Percentiles rank a stretch among this genome's conserved stretches.
These are phyloP conservation scores for Xerocomus brunneocitrinus DNA, from an alignment of 768 basidiomycete species.

Conservation along the genomic window DNA sequence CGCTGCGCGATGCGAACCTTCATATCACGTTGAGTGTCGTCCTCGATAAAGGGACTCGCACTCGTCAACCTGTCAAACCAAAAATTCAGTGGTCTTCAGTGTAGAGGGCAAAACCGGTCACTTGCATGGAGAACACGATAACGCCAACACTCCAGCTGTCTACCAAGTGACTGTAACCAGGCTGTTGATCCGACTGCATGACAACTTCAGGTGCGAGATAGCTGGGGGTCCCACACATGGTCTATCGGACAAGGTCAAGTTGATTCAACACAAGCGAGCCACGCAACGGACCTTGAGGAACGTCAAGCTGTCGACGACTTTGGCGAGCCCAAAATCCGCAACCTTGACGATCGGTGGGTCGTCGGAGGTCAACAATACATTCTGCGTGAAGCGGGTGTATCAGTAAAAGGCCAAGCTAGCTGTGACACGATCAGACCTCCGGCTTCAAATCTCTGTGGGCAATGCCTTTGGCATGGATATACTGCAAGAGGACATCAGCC, in stretches of 20 bases:
- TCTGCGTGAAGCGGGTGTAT: constrained; percentile 38
- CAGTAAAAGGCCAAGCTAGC: constrained; percentile 1
- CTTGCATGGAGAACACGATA: constrained; percentile 88
- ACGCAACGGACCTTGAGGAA: constrained; percentile 58
- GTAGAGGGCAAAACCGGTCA: neutral
- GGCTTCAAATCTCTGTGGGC: constrained; percentile 95
- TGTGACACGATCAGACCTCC: constrained; percentile 41
- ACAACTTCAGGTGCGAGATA: constrained; percentile 95
- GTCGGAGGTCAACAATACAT: constrained; percentile 75
- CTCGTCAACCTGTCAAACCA: constrained; percentile 62
- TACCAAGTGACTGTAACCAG: constrained; percentile 82
- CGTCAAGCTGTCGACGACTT: constrained; percentile 76
- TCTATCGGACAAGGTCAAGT: constrained; percentile 38
- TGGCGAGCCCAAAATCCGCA: constrained; percentile 95
- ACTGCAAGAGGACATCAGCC: constrained; percentile 31
- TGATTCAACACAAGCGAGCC: neutral
- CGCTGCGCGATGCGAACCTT: constrained; percentile 57
- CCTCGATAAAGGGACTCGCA: constrained; percentile 75
- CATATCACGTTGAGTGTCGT: constrained; percentile 56
- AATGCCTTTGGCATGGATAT: constrained; percentile 71
- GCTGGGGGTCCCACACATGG: constrained; percentile 94
- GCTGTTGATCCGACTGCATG: constrained; percentile 44
- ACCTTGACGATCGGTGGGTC: constrained; percentile 75
- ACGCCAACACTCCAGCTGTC: constrained; percentile 98
- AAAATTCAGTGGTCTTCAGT: neutral